Evolutionary conservation across 2,329 filamentous ascomycete genomes (phyloP), one percentile per base, ranked within the genome.

Genomic region (Nigrospora oryzae): DNA sequence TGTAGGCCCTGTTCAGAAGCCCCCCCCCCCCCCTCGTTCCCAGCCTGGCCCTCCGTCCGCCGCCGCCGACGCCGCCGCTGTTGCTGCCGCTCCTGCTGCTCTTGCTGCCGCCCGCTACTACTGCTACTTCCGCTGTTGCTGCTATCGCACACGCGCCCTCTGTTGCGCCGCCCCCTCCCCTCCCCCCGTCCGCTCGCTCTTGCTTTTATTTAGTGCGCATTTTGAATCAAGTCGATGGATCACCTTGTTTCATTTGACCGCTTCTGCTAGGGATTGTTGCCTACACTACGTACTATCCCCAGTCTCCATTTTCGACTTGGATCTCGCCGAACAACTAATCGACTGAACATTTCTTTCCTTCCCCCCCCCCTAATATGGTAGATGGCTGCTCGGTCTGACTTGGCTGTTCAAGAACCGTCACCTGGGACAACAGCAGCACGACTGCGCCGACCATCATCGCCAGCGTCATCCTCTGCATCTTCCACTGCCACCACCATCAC

Each of bases 211-310:
- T 44, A 41, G 38, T 41, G 31, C 35, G 40, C 43, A 43, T 43
- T 48, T 48, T 46, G 46, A 48, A 45, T 48, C 46, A 48, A 36
- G 43, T 41, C 39, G 23, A 45, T 43, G 46, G 46, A 37, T 39
- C 43, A 44, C 36, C 33, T 42, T 48, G 32, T 42, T 42, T 42
- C 40, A 42, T 42, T 42, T 42, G 40, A 42, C 40, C 40, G 40
- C 40, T 36, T 42, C 40, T 42, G 40, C 40, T 33, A 42, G 35
- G 23, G 23, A 28, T 28, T 28, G 23, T 28, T 28, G 23, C 23
- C 23, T 28, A 28, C 23, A 6, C 23, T 28, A 28, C 23, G 23
- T 28, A 28, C 23, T 28, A 28, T 28, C 23, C 23, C 23, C 23
- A 28, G 23, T 28, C 23, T 28, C 23, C 23, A 28, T 28, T 28